Evolutionary conservation across 495 filamentous ascomycete genomes (phyloP), one percentile per base, ranked within the genome.

Genomic region (Mytilinidion resinicola): DNA sequence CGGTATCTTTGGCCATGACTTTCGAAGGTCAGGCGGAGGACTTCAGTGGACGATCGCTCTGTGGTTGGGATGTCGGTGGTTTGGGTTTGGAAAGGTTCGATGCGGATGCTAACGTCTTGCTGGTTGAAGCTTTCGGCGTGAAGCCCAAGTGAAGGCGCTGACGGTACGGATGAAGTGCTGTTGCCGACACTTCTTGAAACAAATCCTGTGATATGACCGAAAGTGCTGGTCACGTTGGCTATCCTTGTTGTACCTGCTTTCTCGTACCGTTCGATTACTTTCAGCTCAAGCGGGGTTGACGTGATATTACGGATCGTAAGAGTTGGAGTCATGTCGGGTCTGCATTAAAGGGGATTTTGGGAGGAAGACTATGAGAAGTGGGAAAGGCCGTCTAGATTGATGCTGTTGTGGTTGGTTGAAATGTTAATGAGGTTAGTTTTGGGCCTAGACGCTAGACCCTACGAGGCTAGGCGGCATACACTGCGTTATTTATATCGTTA

Each of bases 271-370:
- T 95, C 86, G 55, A 95, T 76, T 55, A 80, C 72, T 71, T 82
- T 89, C 63, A 97, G 75, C 44, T 84, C 80, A 33, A 96, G 74
- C 0, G 84, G 77, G 6, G 79, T 88, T 59, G 82, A 75, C 38
- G 91, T 92, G 56, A 96, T 78, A 69, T 98, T 98, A 62, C 92
- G 91, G 69, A 98, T 84, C 5, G 83, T 90, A 44, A 97, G 72
- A 15, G 65, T 9, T 1, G 7, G 46, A 25, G 46, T 12, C 46
- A 49, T 49, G 14, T 30, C 25, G 17, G 8, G 25, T 30, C 2
- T 30, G 25, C 25, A 30, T 30, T 2, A 30, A 6, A 30, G 25
- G 25, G 2, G 25, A 30, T 30, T 30, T 30, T 30, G 6, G 25
- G 6, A 30, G 25, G 25, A 3, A 30, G 6, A 6, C 2, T 2